Evolutionary conservation across 1,139 yeast genomes (phyloP), one percentile per base, ranked within the genome.

Genomic region (Candida sojae): DNA sequence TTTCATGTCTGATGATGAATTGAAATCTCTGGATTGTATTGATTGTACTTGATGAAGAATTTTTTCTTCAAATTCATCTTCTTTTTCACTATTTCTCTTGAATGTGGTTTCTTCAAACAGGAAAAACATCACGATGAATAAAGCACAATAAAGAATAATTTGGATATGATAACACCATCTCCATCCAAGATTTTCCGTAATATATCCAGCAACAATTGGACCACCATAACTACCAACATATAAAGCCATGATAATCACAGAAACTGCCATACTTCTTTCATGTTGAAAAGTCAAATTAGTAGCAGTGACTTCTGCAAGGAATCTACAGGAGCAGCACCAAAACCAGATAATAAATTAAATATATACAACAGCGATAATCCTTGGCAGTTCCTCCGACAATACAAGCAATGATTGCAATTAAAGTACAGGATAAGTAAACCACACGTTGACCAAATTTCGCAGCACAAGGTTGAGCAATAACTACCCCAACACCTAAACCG

Each of bases 241-340:
- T 39, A 77, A 64, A 1, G 79, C 77, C 48, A 77, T 66, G 9
- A 76, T 66, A 42, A 75, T 58, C 43, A 64, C 59, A 0, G 77
- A 62, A 42, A 77, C 62, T 36, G 70, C 70, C 35, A 64, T 60
- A 6, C 79, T 77, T 54, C 79, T 62, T 58, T 77, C 79, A 54
- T 77, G 82, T 50, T 71, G 70, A 55, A 75, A 78, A 53, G 73
- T 77, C 7, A 77, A 70, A 56, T 77, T 82, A 2, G 77, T 71
- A 7, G 76, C 70, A 1, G 78, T 70, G 13, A 78, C 75, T 53
- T 76, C 80, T 28, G 76, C 79, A 51, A 78, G 63, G 80, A 71
- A 52, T 76, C 81, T 45, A 74, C 72, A 2, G 82, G 82, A 32
- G 81, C 79, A 30, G 78, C 80, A 2, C 78, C 73, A 53, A 75